A percentile compares a stretch with the other conserved stretches of the same genome.
These are phyloP conservation scores for Rubia tinctorum DNA, from an alignment of 305 asterid species.

Conservation along the genomic window DNA sequence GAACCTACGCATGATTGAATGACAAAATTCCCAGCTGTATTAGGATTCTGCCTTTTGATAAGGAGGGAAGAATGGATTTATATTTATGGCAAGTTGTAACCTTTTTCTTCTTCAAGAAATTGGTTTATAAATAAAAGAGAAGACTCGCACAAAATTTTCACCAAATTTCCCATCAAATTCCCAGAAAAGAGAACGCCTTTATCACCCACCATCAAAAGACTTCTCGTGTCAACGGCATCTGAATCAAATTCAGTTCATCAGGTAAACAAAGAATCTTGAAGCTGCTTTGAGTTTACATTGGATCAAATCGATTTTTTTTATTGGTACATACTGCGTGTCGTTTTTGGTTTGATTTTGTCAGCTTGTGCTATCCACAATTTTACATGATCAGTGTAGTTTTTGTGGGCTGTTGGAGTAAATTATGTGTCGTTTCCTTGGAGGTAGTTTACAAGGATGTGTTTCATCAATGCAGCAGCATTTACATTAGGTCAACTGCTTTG, in stretches of 20 bases:
- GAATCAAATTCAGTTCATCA: neutral
- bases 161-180: no score
- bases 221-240: neutral
- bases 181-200: no score
- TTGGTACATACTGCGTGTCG: no score
- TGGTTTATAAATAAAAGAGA: no score
- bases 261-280: neutral
- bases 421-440: neutral
- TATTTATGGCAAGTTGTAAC: no score
- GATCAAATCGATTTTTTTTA: neutral
- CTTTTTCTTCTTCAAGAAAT: no score
- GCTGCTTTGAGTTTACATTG: neutral
- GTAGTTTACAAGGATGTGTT: neutral
- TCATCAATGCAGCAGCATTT: neutral
- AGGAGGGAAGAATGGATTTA: neutral
- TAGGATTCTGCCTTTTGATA: neutral
- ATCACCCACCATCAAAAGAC: neutral
- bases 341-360: neutral
- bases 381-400: neutral
- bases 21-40: neutral
- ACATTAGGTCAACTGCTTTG: neutral
- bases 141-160: neutral
- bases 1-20: conserved; percentile 41
- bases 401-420: neutral
- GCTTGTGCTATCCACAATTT: neutral